Base-by-base conservation (phyloP, 371 early-diverging fungal genomes). In the Rozella allomycis region DNA sequence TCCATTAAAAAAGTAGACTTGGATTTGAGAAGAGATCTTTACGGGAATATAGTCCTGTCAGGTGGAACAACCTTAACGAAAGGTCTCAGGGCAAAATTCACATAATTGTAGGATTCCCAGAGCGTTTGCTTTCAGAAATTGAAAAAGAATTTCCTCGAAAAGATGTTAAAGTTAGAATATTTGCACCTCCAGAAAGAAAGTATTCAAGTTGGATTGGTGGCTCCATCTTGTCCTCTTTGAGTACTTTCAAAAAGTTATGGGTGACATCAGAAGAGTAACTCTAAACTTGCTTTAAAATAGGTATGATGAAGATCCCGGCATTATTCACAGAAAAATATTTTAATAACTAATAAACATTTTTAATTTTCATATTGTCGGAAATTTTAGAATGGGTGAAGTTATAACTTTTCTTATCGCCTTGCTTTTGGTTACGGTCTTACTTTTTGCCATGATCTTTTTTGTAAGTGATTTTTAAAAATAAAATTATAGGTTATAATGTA, bases 161-260 rank as follows among this genome's bases (percentile, higher is more conserved):
- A 38, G 85, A 88, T 47, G 62, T 74, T 47, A 87, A 90, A 57
- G 78, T 93, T 51, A 86, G 83, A 52, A 84, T 93, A 41, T 78
- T 70, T 39, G 90, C 88, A 14, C 90, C 88, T 17, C 90, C 87
- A 23, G 90, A 93, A 52, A 74, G 94, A 39, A 90, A 86, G 55
- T 93, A 84, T 55, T 76, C 80, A 31, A 86, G 85, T 16, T 93
- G 94, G 91, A 85, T 90, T 41, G 94, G 94, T 40, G 94, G 94
- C 2, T 79, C 82, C 17, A 90, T 87, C 52, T 49, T 90, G 23
- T 85, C 86, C 11, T 72, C 76, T 3, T 58, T 82, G 23, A 47
- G 50, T 44, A 43, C 16, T 32, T 46, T 34, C 18, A 20, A n/a
- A 13, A 14, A 31, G 14, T 28, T 78, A 74, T 78, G 78, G 78